Evolutionary conservation across 345 rosid genomes (phyloP), one percentile per base, ranked within the genome.

Genomic region (Hibiscus mutabilis): DNA sequence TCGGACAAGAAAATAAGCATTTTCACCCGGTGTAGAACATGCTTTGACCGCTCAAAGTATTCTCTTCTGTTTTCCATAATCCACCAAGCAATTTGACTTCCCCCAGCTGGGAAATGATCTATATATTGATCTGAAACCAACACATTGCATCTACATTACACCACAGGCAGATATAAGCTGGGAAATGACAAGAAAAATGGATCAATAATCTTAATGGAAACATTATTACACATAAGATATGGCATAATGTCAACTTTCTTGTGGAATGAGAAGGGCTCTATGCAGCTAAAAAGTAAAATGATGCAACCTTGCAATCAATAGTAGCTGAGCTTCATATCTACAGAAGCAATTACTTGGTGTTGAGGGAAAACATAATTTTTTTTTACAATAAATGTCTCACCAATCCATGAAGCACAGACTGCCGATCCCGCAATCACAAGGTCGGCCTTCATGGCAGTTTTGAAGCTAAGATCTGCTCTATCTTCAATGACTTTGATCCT

Each of bases 51-150:
- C 71, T 91, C 91, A 78, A 95, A 95, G 81, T 91, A 95, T 77
- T 95, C 97, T 69, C 86, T 76, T 72, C 96, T 84, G 81, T 95
- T 95, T 82, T 91, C 97, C 99, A 95, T 91, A 55, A 95, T 87
- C 99, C 99, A 95, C 99, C 97, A 95, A 70, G 86, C 92, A 59
- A 95, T 82, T 82, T 95, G 97, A 85, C 91, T 89, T 46, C 93
- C 96, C 69, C 93, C 97, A 77, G 97, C 91, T 49, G 97, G 97
- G 80, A 84, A 90, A 70, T 78, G 95, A 68, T 83, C 83, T 18
- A 93, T 87, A 77, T 91, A 93, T 80, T 91, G 94, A 80, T 91
- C 97, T 93, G 87, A 68, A 82, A 82, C 73, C 75, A 77, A 37
- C 69, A 60, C 42, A 37, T 37, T 37, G 42, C 42, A 37, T 37